Evolutionary conservation across 169 alveolate genomes (phyloP), one percentile per base, ranked within the genome.

Genomic region (Ichthyophthirius multifiliis): DNA sequence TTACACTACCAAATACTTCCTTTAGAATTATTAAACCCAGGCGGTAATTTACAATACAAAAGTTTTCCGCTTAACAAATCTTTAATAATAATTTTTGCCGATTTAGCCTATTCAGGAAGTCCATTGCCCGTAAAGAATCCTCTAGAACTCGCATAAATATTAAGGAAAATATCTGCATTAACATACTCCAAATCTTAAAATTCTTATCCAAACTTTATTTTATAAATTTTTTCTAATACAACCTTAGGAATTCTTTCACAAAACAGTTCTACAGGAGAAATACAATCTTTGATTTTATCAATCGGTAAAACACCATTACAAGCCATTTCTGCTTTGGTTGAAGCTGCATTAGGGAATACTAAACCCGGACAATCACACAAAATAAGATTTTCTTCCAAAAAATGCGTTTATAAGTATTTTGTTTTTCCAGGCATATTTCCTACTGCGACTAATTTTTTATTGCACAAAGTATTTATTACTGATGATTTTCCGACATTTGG

Each of bases 401-500:
- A 85, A 31, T 98, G 80, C 3, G 99, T 98, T 76, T 99, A 99
- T 74, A 98, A 93, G 84, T 98, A 99, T 86, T 97, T 98, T 7
- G 99, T 99, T 85, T 98, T 98, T 4, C 99, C 99, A 6, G 99
- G 99, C 83, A 95, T 96, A 37, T 95, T 83, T 37, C 99, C 98
- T 13, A 99, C 99, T 30, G 97, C 97, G 0, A 97, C 99, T 83
- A 95, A 94, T 83, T 98, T 98, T 43, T 82, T 86, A 23, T 97
- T 97, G 89, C 97, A 85, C 43, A 99, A 91, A n/a, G 98, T 98
- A 83, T 99, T 99, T 47, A 99, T 98, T 41, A 99, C 95, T 20
- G 99, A 97, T 43, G 99, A 96, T 89, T 99, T 99, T 32, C 99
- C 99, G 18, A 99, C 99, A 87, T 99, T 99, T 13, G 99, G 99